Conservation (phyloP, 306 rosid species). For the Amphicarpaea edgeworthii region DNA sequence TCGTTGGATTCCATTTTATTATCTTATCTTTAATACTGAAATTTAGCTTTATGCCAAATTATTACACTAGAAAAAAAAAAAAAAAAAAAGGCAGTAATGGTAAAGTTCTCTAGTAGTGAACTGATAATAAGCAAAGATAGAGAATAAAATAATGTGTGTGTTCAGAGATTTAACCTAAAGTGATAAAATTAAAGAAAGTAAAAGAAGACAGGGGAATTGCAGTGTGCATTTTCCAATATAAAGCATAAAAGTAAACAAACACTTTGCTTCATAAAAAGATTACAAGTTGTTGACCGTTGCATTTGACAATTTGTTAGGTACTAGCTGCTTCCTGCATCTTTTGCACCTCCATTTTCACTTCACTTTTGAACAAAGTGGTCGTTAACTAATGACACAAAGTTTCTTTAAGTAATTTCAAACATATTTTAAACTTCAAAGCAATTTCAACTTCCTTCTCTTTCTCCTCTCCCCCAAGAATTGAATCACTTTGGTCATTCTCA, state of each 20-base stretch:
- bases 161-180: conserved; percentile 4
- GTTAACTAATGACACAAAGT: not conserved
- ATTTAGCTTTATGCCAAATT: conserved; percentile 15
- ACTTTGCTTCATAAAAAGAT: conserved; percentile 48
- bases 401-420: conserved; percentile 22
- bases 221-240: conserved; percentile 35
- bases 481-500: not conserved
- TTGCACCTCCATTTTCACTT: conserved; percentile 6
- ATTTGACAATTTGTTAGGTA: conserved; percentile 14
- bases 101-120: conserved; percentile 1
- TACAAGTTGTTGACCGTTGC: conserved; percentile 45
- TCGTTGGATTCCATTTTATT: conserved; percentile 33
- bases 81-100: not conserved
- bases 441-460: not conserved
- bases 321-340: not conserved
- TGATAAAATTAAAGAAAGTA: not conserved
- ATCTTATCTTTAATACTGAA: conserved; percentile 20
- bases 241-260: conserved; percentile 27
- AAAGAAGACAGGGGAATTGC: conserved; percentile 22
- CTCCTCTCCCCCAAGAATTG: not conserved
- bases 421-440: conserved; percentile 2
- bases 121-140: not conserved
- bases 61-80: not conserved
- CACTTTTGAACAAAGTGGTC: conserved; percentile 4
- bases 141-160: not conserved